Base-by-base conservation (phyloP, 169 alveolate species). In the Pseudocohnilembus persalinus region DNA sequence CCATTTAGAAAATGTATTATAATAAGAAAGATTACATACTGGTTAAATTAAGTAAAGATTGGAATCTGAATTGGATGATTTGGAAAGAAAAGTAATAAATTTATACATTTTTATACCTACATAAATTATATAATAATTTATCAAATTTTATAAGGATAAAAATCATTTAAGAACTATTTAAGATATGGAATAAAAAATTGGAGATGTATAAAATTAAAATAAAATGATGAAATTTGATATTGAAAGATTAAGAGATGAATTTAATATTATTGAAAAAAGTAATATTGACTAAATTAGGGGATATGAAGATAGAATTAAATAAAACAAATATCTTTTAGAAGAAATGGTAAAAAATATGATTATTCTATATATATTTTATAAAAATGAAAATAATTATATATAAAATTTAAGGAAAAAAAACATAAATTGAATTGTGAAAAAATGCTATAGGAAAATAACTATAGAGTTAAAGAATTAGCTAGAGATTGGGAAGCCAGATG, bases 401-500 rank as follows among this genome's bases (percentile, higher is more conserved):
- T 49, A 11, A 11, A 11, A 49, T 49, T 49, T 49, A 11, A 49
- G 68, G 86, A 86, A 34, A 86, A 86, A 33, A 86, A 86, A 81
- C 90, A 86, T 65, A 81, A 82, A 35, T 64, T 76, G 0, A 86
- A 80, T 74, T 80, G 75, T n/a, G 90, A 86, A 74, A 86, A 82
- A 75, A 81, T 83, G 0, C 75, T 86, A 29, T 63, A 86, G 63
- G 90, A 86, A 64, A 86, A 86, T 75, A 86, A 86, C 29, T 86
- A 79, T 80, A 86, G 90, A 76, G 83, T 82, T 26, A 86, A 81
- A 74, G 90, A 86, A 80, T 80, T 86, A 72, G 83, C 74, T 1
- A 86, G 90, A 29, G 90, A 86, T 80, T 86, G 90, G 90, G 90
- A 86, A 79, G 76, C 78, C 64, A 81, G 90, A 74, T 86, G 90